Evolutionary conservation across 140 eudicot genomes (phyloP).

Genomic region (Ambrosia hybrid): DNA sequence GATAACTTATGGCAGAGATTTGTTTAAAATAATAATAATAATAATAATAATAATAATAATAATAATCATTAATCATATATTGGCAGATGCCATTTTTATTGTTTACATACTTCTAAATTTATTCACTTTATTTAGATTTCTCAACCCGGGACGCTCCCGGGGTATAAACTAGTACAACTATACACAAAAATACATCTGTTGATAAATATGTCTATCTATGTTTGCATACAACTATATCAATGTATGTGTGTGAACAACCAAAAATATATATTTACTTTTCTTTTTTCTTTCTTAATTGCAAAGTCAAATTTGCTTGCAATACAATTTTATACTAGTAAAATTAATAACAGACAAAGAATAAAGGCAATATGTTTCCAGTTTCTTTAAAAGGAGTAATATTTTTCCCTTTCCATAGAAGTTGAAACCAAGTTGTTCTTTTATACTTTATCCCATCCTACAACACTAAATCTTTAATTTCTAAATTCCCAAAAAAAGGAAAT

Average conservation of each 20-base stretch:
- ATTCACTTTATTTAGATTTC: too few species aligned
- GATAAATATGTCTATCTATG: too few species aligned
- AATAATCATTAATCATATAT: too few species aligned
- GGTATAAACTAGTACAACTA: too few species aligned
- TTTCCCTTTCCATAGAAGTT: conserved; percentile 17
- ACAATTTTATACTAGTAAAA: not conserved
- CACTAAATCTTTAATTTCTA: not conserved
- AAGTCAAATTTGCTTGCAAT: conserved; percentile 1
- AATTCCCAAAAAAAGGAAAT: not conserved
- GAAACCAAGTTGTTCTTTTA: conserved; percentile 1
- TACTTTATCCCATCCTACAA: conserved; percentile 18
- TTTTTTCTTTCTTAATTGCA: not conserved
- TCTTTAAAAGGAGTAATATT: not conserved
- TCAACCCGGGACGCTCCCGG: too few species aligned
- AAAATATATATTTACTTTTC: not conserved
- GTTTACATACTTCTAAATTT: too few species aligned
- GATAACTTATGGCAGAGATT: too few species aligned
- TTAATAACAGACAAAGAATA: not conserved
- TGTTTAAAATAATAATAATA: too few species aligned
- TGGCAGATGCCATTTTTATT: too few species aligned
- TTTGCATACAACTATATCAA: too few species aligned
- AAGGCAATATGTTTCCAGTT: conserved; percentile 11
- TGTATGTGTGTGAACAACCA: not conserved
- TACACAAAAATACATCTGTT: too few species aligned
- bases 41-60: too few species aligned